Evolutionary conservation across 2,329 filamentous ascomycete species (phyloP), one percentile per base, ranked within the genome.

Genomic region (Albophoma yamanashiensis): DNA sequence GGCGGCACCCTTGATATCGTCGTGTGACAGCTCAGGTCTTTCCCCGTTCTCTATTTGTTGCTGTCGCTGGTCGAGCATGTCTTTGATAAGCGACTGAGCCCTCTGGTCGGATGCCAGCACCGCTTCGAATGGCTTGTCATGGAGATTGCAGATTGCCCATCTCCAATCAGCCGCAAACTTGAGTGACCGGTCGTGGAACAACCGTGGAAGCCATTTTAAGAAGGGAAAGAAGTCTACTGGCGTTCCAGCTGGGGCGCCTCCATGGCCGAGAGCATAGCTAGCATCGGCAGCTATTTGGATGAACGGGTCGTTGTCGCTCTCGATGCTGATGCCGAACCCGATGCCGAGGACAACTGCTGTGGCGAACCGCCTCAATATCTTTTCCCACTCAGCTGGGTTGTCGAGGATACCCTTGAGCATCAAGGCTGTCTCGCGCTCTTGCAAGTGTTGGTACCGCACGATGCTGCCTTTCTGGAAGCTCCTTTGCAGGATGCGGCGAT

Each of bases 221-320:
- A 73, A 68, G 0, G 79, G 80, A 58, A 82, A 79, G 62, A 78
- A 73, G 64, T 82, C 79, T 17, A 81, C 76, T 2, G 78, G 68
- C 2, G 75, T 77, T 4, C 65, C 67, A 2, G 64, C 69, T 0
- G 69, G 69, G 2, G 68, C 67, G 12, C 71, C 71, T 3, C 68
- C 67, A 39, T 71, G 66, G 0, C 64, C 66, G 1, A 70, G 58
- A 0, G 69, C 69, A 53, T 71, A 68, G 57, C 65, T 68, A 31
- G 67, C 70, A 31, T 71, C 67, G 9, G 59, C 60, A 11, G 74
- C 74, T 61, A 76, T 70, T 58, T 76, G 67, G 39, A 79, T 71
- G 59, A 74, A 76, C 1, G 73, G 72, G 63, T 78, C 74, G 25
- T 68, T 56, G 40, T 77, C 69, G 25, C 66, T 65, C 5, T 71